Conservation (phyloP, 805 yeast genomes). For the Saccharomycopsis sp. region DNA sequence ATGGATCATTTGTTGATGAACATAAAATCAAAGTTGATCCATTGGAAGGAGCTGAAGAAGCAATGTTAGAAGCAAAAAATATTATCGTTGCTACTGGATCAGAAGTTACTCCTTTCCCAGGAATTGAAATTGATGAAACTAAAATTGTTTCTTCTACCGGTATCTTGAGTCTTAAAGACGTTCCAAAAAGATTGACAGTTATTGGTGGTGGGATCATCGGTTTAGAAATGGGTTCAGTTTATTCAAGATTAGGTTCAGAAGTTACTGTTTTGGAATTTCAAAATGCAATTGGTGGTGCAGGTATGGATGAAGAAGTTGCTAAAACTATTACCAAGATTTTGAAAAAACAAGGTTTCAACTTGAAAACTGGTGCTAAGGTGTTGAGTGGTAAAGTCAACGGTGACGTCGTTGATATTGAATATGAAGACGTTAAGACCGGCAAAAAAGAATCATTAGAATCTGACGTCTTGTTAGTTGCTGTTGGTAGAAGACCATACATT, state of each 20-base stretch:
- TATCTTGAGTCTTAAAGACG: conserved; percentile 71
- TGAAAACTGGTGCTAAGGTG: conserved; percentile 90
- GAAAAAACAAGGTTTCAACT: conserved; percentile 90
- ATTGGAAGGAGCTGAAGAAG: conserved; percentile 73
- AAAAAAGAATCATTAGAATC: conserved; percentile 74
- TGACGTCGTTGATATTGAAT: conserved; percentile 77
- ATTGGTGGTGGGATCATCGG: conserved; percentile 99
- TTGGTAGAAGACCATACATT: conserved; percentile 97
- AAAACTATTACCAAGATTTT: conserved; percentile 83
- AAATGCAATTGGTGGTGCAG: conserved; percentile 81
- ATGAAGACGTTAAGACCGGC: conserved; percentile 85
- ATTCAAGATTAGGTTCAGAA: conserved; percentile 90
- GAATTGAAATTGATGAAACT: conserved; percentile 92
- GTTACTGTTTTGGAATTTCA: conserved; percentile 93
- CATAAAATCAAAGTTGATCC: conserved; percentile 74
- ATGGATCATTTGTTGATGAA: conserved; percentile 81
- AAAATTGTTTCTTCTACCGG: conserved; percentile 97
- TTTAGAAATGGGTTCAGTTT: conserved; percentile 98
- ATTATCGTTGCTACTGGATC: conserved; percentile 97
- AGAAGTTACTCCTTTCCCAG: conserved; percentile 98
- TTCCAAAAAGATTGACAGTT: conserved; percentile 86
- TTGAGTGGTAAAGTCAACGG: conserved; percentile 81
- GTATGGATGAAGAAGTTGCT: conserved; percentile 96
- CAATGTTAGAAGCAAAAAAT: conserved; percentile 70
- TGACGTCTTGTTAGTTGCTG: conserved; percentile 92